Percentiles rank a stretch among this genome's conserved stretches.
phyloP scores from a whole-genome alignment of 495 filamentous ascomycete species.

The Lepraria neglecta region DNA sequence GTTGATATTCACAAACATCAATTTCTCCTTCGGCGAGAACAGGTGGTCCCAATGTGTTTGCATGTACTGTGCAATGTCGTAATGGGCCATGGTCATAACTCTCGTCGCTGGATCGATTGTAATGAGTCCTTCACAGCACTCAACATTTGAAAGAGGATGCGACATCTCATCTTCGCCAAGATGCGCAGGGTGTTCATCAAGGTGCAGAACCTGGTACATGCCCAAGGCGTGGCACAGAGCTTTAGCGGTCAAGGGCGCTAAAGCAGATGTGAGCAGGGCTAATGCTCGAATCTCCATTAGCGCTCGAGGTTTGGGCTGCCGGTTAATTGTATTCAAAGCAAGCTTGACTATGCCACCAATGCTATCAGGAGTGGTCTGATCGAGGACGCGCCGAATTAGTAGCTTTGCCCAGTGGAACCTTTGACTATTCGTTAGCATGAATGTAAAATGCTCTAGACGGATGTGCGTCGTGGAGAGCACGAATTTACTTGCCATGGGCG shows the following conservation, averaged over 20 bases:
- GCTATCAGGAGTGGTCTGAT: neutral
- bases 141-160: neutral
- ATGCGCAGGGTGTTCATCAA: neutral
- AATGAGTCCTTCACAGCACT: neutral
- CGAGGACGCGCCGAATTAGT: neutral
- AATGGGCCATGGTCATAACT: constrained; percentile 1
- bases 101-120: neutral
- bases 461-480: neutral
- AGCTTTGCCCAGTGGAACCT: neutral
- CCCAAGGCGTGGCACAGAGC: constrained; percentile 7
- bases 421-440: neutral
- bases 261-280: constrained; percentile 4
- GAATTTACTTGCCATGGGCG: constrained; percentile 5
- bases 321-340: neutral
- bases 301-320: neutral
- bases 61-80: neutral
- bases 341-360: neutral
- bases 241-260: neutral
- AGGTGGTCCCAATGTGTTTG: neutral
- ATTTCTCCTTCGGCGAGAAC: neutral
- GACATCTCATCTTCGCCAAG: neutral
- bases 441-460: neutral
- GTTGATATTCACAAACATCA: neutral
- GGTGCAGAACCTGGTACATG: neutral
- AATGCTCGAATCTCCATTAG: neutral